Evolutionary conservation across 768 basidiomycete species (phyloP), one percentile per base, ranked within the genome.

Genomic region (Lactarius trivialis): DNA sequence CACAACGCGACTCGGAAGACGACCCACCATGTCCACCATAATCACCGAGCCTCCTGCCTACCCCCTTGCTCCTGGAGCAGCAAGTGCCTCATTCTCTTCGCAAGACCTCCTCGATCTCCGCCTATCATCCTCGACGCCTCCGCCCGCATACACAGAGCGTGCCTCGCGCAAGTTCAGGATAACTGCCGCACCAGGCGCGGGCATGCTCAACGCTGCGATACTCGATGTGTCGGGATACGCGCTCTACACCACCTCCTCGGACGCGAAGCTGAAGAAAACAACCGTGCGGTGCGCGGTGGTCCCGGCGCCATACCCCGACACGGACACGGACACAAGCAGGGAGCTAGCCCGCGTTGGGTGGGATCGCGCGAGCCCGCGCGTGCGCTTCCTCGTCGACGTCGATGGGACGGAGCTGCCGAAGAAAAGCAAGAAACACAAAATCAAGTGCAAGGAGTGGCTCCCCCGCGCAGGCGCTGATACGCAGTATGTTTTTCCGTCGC

Each of bases 391-490:
- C 30, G 43, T 50, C 28, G 17, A 11, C 19, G 21, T 11, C 3
- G 34, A 48, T 11, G 45, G 45, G 45, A 45, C 45, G 12, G 45
- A 24, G 21, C 45, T 45, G 21, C 21, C 51, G 28, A 34, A 53
- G 7, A 62, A 59, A 37, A 59, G 49, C 36, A 34, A 32, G 34
- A 58, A 55, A 24, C 48, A 30, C 58, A 63, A 63, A 36, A 9
- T 63, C 15, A 63, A 63, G 21, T 63, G 62, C 12, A 63, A 55
- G 36, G 62, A 59, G 12, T 63, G 62, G 62, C 58, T 63, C 24
- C 62, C 62, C 5, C 57, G 54, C 24, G 51, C 28, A 2, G 17
- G 34, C 32, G 12, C 57, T 11, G 15, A 50, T 30, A 43, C 30
- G 52, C 45, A 43, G 62, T 63, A 41, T 36, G 62, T 45, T 26